Evolutionary conservation across 257 asterid species (phyloP).

Genomic region (Parsonsia alboflavescens): DNA sequence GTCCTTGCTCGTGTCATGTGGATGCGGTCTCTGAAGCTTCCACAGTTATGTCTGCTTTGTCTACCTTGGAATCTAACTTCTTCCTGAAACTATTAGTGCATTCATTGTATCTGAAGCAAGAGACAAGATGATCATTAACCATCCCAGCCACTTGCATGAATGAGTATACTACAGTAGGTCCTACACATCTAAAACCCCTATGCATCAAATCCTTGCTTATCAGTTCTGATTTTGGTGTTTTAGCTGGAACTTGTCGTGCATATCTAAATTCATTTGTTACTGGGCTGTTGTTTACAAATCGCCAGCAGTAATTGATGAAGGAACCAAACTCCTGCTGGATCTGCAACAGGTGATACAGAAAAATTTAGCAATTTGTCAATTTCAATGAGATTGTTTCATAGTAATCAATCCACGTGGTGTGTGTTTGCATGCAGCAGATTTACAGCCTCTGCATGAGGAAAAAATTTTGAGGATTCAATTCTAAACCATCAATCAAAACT

Average conservation of each 20-base stretch:
- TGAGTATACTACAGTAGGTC: constrained; percentile 71
- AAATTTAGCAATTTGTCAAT: not conserved
- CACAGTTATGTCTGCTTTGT: constrained; percentile 14
- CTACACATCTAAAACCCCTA: constrained; percentile 69
- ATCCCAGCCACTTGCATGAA: constrained; percentile 78
- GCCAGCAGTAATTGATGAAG: constrained; percentile 71
- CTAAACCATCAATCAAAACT: not conserved
- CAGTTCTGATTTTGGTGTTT: constrained; percentile 74
- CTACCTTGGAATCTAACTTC: constrained; percentile 14
- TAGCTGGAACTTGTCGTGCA: constrained; percentile 61
- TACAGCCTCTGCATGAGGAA: not conserved
- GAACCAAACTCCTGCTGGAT: constrained; percentile 72
- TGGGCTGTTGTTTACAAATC: constrained; percentile 53
- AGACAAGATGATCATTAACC: constrained; percentile 60
- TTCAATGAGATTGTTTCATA: not conserved
- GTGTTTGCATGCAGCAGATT: not conserved
- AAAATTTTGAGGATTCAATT: not conserved
- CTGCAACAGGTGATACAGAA: constrained; percentile 24
- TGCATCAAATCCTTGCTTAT: constrained; percentile 72
- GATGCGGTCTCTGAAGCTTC: constrained; percentile 21
- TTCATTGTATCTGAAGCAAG: constrained; percentile 62
- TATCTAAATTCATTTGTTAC: constrained; percentile 42
- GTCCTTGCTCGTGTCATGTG: constrained; percentile 13
- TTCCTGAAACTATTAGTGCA: constrained; percentile 25
- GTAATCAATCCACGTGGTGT: not conserved